Conservation (phyloP, 805 yeast species). For the Spathaspora arborariae region DNA sequence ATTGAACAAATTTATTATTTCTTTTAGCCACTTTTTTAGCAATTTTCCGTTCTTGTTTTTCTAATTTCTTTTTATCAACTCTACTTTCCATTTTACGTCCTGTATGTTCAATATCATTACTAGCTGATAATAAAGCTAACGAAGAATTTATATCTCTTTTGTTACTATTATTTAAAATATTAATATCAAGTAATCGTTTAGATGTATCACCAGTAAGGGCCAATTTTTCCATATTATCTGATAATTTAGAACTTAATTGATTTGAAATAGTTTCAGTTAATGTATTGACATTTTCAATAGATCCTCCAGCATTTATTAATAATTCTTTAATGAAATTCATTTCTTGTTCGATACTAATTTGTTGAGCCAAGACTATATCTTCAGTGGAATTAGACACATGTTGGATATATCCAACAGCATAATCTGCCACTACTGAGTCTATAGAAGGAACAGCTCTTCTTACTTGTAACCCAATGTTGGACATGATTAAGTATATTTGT, state of each 20-base stretch:
- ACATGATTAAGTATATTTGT: too few relatives aligned
- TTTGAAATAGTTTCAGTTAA: constrained; percentile 46
- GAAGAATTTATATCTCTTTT: constrained; percentile 75
- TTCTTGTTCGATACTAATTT: constrained; percentile 64
- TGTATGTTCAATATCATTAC: constrained; percentile 82
- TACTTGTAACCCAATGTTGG: constrained; percentile 51
- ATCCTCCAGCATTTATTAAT: constrained; percentile 81
- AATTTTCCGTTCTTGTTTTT: constrained; percentile 95
- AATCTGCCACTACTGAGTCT: constrained; percentile 83
- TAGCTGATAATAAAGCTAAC: constrained; percentile 71
- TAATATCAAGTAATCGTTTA: constrained; percentile 76
- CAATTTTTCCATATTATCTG: constrained; percentile 67
- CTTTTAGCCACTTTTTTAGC: constrained; percentile 96
- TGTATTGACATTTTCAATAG: constrained; percentile 46
- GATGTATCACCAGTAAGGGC: constrained; percentile 84
- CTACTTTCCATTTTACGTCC: constrained; percentile 90
- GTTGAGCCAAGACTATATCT: constrained; percentile 78
- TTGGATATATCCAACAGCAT: constrained; percentile 87
- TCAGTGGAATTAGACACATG: constrained; percentile 75
- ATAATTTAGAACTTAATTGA: constrained; percentile 48
- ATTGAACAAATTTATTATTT: constrained; percentile 75
- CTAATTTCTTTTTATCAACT: constrained; percentile 94
- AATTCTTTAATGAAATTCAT: constrained; percentile 62
- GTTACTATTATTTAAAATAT: constrained; percentile 50
- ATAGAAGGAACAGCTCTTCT: constrained; percentile 84